Percentiles rank a stretch among this genome's conserved stretches.
phyloP scores from a whole-genome alignment of 768 basidiomycete genomes.

The Russula olivacea region DNA sequence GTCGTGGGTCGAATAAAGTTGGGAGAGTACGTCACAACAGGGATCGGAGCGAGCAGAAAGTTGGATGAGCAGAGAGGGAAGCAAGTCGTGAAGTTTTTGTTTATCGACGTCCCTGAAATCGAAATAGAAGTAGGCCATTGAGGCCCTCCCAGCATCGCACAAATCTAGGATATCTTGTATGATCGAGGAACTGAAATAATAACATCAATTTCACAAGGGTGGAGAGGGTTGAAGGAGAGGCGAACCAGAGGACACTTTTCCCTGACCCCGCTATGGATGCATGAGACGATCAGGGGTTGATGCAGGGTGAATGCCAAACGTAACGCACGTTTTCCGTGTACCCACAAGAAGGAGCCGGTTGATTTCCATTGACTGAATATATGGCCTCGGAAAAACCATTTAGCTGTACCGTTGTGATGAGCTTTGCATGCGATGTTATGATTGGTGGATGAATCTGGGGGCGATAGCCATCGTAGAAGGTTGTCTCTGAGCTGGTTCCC shows the following conservation, averaged over 20 bases:
- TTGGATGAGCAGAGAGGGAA: background rate
- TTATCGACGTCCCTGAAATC: background rate
- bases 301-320: background rate
- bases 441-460: background rate
- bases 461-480: background rate
- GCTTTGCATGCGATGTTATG: background rate
- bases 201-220: no score
- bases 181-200: background rate
- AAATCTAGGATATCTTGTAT: background rate
- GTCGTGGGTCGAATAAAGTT: background rate
- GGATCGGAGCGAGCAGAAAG: background rate
- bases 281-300: background rate
- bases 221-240: background rate
- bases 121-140: background rate
- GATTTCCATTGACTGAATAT: background rate
- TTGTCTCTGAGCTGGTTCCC: background rate
- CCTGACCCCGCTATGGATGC: background rate
- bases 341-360: background rate
- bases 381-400: no score
- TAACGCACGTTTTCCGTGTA: background rate
- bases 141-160: background rate
- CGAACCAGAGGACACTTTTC: background rate
- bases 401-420: background rate
- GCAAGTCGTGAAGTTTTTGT: background rate
- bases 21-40: background rate